phyloP scores from a whole-genome alignment of 306 rosid genomes.

The Adenanthera pavonina region DNA sequence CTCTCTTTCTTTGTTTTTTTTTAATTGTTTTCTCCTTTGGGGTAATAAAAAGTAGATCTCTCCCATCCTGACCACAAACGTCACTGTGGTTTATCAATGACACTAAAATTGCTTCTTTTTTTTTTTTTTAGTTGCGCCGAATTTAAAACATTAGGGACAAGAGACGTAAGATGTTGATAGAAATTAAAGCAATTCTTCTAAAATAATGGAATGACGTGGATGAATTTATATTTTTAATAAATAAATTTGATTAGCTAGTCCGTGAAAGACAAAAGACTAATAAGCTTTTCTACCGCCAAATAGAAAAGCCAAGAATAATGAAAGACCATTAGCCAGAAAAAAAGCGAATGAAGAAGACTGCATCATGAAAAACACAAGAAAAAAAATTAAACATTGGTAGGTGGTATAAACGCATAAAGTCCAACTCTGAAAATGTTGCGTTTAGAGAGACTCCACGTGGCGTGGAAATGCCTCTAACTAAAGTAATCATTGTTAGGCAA shows the following conservation, averaged over 20 bases:
- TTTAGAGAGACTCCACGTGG: background rate
- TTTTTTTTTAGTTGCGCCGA: too few species aligned
- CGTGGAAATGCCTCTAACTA: background rate
- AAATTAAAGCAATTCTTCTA: background rate
- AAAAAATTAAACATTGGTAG: background rate
- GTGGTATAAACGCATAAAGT: background rate
- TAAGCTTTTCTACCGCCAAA: too few species aligned
- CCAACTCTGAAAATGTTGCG: background rate
- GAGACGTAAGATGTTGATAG: too few species aligned
- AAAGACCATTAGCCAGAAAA: background rate
- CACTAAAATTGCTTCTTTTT: too few species aligned
- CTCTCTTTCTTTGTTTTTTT: background rate
- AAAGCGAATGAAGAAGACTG: background rate
- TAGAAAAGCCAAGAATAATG: background rate
- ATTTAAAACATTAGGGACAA: background rate
- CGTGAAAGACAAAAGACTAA: background rate
- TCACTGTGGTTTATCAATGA: background rate
- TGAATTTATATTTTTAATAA: background rate
- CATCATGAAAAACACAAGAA: background rate
- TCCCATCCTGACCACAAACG: too few species aligned
- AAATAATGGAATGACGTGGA: background rate
- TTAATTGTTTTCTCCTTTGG: background rate
- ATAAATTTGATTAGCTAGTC: background rate
- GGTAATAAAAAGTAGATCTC: background rate
- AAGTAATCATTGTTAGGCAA: too few species aligned